These are phyloP conservation scores for Yarrowia phangngaensis DNA, from an alignment of 805 yeast genomes.

Conservation along the genomic window DNA sequence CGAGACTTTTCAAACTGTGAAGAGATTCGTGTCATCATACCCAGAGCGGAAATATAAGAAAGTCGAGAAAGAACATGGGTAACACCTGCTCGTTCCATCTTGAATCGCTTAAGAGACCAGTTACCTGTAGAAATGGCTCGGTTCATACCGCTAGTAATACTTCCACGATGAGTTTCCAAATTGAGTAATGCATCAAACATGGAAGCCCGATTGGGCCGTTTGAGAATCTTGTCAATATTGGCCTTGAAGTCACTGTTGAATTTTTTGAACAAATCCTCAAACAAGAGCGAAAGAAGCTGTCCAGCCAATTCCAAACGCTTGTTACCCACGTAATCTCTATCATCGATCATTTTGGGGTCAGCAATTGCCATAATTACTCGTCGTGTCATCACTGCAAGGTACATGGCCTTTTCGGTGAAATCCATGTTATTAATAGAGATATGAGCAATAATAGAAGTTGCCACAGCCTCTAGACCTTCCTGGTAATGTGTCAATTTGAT, in stretches of 20 bases:
- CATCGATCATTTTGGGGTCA: conserved; percentile 94
- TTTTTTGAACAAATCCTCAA: conserved; percentile 95
- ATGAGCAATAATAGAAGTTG: conserved; percentile 95
- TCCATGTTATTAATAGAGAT: conserved; percentile 78
- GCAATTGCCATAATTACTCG: conserved; percentile 94
- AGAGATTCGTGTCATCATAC: conserved; percentile 99
- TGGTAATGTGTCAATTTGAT: conserved; percentile 77
- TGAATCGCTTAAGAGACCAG: conserved; percentile 97
- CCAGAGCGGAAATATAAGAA: conserved; percentile 89
- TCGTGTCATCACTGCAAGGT: conserved; percentile 94
- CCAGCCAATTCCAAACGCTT: conserved; percentile 97
- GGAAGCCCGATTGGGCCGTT: conserved; percentile 89
- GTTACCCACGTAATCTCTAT: conserved; percentile 97
- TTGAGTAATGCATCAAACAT: conserved; percentile 91
- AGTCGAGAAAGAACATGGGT: conserved; percentile 91
- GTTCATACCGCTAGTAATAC: conserved; percentile 89
- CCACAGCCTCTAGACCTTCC: conserved; percentile 88
- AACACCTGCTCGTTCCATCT: conserved; percentile 99
- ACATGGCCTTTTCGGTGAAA: conserved; percentile 89
- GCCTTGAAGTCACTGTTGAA: conserved; percentile 93
- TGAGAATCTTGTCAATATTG: conserved; percentile 86
- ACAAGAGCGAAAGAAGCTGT: conserved; percentile 87
- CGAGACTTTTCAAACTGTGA: conserved; percentile 98
- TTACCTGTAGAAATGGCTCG: conserved; percentile 98
- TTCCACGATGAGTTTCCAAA: conserved; percentile 85